A percentile compares a stretch with the other conserved stretches of the same genome.
phyloP scores from a whole-genome alignment of 495 filamentous ascomycete genomes.

The Barbatosphaeria neglecta region DNA sequence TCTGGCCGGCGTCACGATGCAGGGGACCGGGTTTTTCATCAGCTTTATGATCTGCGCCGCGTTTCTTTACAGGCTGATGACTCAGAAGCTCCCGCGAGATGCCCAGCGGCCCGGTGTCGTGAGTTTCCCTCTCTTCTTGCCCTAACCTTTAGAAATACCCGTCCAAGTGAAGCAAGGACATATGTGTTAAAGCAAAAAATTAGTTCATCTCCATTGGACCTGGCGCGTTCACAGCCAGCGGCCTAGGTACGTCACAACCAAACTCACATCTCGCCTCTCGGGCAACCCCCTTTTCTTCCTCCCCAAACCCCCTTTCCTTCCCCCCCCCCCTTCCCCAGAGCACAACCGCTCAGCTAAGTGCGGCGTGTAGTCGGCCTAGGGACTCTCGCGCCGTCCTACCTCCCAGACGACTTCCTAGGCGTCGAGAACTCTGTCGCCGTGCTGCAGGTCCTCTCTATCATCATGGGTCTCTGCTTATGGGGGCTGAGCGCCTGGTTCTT shows the following conservation, averaged over 20 bases:
- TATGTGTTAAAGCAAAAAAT: too few species aligned
- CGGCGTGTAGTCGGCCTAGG: constrained; percentile 26
- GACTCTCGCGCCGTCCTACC: constrained; percentile 20
- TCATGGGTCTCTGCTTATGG: constrained; percentile 69
- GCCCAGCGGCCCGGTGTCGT: constrained; percentile 64
- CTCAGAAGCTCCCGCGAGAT: constrained; percentile 74
- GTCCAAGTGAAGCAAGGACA: too few species aligned
- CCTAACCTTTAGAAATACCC: not conserved
- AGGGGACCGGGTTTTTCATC: constrained; percentile 78
- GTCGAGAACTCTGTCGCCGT: constrained; percentile 23
- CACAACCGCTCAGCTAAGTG: not conserved
- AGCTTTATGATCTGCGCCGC: constrained; percentile 77
- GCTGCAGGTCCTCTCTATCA: constrained; percentile 26
- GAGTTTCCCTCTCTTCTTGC: constrained; percentile 1
- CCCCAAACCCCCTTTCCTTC: not conserved
- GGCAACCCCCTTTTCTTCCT: too few species aligned
- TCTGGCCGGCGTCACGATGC: constrained; percentile 57
- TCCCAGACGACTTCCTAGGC: constrained; percentile 27
- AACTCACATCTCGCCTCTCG: too few species aligned
- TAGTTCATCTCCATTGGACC: constrained; percentile 72
- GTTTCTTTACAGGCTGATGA: constrained; percentile 84
- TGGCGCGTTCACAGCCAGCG: constrained; percentile 65
- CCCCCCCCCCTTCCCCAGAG: not conserved
- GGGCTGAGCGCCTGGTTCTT: constrained; percentile 82
- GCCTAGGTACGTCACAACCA: constrained; percentile 27